Base-by-base conservation (phyloP, 345 rosid species). In the Hypericum androsaemum region DNA sequence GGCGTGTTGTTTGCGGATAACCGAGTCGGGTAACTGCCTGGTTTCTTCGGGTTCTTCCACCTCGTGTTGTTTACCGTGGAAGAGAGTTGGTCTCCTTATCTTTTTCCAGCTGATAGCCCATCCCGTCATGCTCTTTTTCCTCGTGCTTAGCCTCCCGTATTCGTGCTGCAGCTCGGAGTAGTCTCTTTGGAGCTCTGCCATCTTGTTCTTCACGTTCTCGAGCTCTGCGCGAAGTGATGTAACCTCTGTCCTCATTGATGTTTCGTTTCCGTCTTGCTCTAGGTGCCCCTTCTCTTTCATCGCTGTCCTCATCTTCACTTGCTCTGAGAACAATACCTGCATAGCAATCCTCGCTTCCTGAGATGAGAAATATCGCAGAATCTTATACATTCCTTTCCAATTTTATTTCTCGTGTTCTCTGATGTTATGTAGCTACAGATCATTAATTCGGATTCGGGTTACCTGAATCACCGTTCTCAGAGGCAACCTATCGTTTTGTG, bases 401-500 rank as follows among this genome's bases (percentile, higher is more conserved):
- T 10, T 46, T 38, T 6, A 7, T 56, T 32, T 46, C 28, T 46
- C 15, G 7, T 46, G 22, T 8, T 13, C 10, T 46, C 10, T 58
- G 57, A 60, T 9, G 36, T 13, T 53, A 17, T 41, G 39, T 3
- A 15, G 43, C 32, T 39, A 14, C 5, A 1, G 43, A n/a, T 2
- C 11, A 0, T 35, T 13, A 50, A 0, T 10, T 8, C 12, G 22
- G 41, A 53, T 49, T 44, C 32, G 32, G 32, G 32, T 71, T 73
- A 90, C 98, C 95, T 86, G 96, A 67, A 82, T 71, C 38, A 86
- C 74, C 3, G 81, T 82, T 74, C 96, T 77, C 50, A 84, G 68
- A 56, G 96, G 89, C 69, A 90, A 70, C 67, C 98, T 77, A 39
- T 87, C 96, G 57, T 90, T 90, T 72, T 90, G 84, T 60, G 96